Base-by-base conservation (phyloP, 2,329 filamentous ascomycete species). In the Fusarium verticillioides region DNA sequence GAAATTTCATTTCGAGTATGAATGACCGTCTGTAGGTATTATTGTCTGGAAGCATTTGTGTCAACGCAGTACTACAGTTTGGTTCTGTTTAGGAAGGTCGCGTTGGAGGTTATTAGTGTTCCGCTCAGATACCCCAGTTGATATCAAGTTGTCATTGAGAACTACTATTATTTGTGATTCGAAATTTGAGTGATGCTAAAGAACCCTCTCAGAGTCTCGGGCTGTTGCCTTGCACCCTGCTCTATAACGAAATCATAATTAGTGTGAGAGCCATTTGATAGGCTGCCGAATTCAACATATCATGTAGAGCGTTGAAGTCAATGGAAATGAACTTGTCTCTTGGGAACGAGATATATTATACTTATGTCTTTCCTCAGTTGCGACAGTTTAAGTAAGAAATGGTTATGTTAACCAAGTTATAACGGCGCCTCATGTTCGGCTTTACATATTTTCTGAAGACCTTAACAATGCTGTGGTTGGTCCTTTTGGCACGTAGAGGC, bases 131-230 rank as follows among this genome's bases (percentile, higher is more conserved):
- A 26, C 11, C 16, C 16, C 7, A 11, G 19, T 34, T 34, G 12
- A 46, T 15, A 12, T 9, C 26, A 46, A 15, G 23, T 5, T 12
- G 7, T 5, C 10, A 30, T 30, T 15, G 0, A 5, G 6, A 28
- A 46, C 12, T 21, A 28, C 26, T 10, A 15, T 30, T 9, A 30
- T 30, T 30, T 30, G 28, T 30, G 28, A 30, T 30, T 30, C 7
- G 28, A 30, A 30, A 30, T 30, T 3, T 30, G 28, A 30, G 28
- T 28, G 18, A 28, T 28, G 6, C 12, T 47, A 10, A 15, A 21
- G 26, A 7, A 5, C 0, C 26, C 1, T 19, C 8, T 21, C 4
- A 6, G 43, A 46, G 18, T 28, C 0, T 46, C 0, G 19, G 26
- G 19, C 21, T 46, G 23, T 21, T 47, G 26, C 15, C 4, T 15